Evolutionary conservation across 768 basidiomycete genomes (phyloP).

Genomic region (Boletus rubroflammeus): DNA sequence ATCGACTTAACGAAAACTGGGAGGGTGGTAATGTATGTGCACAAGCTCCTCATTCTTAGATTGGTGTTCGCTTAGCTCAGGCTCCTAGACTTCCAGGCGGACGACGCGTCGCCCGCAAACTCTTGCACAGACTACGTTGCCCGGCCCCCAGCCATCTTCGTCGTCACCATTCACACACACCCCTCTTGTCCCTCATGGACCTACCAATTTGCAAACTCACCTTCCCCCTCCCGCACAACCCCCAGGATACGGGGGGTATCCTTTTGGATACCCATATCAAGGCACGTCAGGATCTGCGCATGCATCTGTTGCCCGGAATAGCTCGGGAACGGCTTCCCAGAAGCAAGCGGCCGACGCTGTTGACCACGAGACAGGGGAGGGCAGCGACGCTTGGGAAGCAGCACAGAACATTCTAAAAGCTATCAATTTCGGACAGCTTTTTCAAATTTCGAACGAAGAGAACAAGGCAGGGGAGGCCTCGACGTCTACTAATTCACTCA

Average conservation of each 20-base stretch:
- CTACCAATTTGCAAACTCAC: slow-evolving; percentile 34
- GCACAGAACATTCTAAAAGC: slow-evolving; percentile 75
- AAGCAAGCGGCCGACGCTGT: slow-evolving; percentile 9
- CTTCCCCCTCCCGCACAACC: slow-evolving; percentile 30
- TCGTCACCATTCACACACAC: slow-evolving; percentile 60
- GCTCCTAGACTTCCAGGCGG: slow-evolving; percentile 61
- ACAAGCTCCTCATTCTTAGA: background rate
- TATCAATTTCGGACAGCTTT: slow-evolving; percentile 63
- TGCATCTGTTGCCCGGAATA: background rate
- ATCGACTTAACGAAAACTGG: slow-evolving; percentile 72
- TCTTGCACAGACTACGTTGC: slow-evolving; percentile 27
- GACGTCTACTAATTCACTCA: background rate
- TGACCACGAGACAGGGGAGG: slow-evolving; percentile 37
- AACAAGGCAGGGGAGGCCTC: slow-evolving; percentile 15
- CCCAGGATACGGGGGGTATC: slow-evolving; percentile 36
- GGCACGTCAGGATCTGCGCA: slow-evolving; percentile 12
- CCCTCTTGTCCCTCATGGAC: slow-evolving; percentile 38
- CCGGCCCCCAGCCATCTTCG: slow-evolving; percentile 26
- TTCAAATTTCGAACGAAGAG: slow-evolving; percentile 36
- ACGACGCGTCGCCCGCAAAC: slow-evolving; percentile 79
- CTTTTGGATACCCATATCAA: slow-evolving; percentile 38
- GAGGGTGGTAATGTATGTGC: slow-evolving; percentile 73
- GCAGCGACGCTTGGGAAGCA: slow-evolving; percentile 69
- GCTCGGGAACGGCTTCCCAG: slow-evolving; percentile 5
- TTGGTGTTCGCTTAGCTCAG: slow-evolving; percentile 4